Base-by-base conservation (phyloP, 768 basidiomycete genomes). In the Hericium coralloides region DNA sequence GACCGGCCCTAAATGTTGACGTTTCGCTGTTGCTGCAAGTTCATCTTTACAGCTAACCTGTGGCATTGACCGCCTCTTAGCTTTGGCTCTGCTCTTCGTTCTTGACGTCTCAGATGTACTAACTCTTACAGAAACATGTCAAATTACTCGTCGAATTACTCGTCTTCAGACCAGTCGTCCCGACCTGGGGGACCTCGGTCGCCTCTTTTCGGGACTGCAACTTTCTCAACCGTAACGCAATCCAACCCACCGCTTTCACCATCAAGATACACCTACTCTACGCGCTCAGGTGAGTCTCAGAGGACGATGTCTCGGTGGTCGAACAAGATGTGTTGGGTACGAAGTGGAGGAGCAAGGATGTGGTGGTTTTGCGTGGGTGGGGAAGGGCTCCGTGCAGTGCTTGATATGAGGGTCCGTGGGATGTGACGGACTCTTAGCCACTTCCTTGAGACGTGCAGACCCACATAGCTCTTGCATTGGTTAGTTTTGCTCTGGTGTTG, bases 161-260 rank as follows among this genome's bases (percentile, higher is more conserved):
- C 69, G 25, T 60, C 64, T 12, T 63, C 68, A 38, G 64, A 66
- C 38, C 62, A 64, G 58, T 68, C 69, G 37, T 64, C 60, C 17
- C 69, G 38, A 64, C 60, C 17, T 60, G 62, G 54, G 10, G 66
- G 65, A 15, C 73, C 76, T 20, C 78, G 84, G 74, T 87, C 86
- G 51, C 85, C 84, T 22, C 73, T 77, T 20, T 79, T 79, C 62
- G 84, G 82, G 70, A 80, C 82, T 48, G 76, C 79, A 18, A 81
- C 82, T 0, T 82, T 76, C 63, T 78, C 79, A 15, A 76, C 77
- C 0, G 65, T 81, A 51, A 76, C 80, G 17, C 73, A 73, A 47
- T 74, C 83, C 4, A 76, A 79, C 12, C 23, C 45, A 59, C 78
- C 80, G 18, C 73, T 80, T 60, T 83, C 83, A 4, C 79, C 82